Evolutionary conservation across 2,329 filamentous ascomycete species (phyloP).

Genomic region (Hymenoscyphus fraxineus): DNA sequence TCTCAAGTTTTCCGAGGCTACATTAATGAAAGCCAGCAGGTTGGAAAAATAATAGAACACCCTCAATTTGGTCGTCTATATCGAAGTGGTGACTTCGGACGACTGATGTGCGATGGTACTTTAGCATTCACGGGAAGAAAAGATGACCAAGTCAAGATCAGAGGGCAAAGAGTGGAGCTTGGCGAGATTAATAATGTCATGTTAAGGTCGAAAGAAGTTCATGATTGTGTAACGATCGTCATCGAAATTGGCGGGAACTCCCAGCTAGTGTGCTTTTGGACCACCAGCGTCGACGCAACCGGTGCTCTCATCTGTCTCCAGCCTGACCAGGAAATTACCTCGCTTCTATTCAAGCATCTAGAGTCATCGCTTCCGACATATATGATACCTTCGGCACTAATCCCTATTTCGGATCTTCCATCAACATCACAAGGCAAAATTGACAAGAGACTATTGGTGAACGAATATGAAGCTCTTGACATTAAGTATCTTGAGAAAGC

Average conservation of each 20-base stretch:
- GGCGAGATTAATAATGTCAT: conserved; percentile 68
- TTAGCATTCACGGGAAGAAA: conserved; percentile 69
- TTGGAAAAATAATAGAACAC: conserved; percentile 66
- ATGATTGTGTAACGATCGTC: conserved; percentile 63
- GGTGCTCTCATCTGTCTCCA: conserved; percentile 34
- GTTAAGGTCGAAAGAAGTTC: conserved; percentile 47
- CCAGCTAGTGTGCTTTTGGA: conserved; percentile 67
- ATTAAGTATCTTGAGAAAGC: conserved; percentile 42
- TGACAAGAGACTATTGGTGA: conserved; percentile 54
- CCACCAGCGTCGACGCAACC: conserved; percentile 38
- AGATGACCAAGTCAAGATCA: conserved; percentile 78
- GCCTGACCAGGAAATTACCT: conserved; percentile 36
- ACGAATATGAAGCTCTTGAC: conserved; percentile 45
- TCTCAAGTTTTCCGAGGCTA: conserved; percentile 77
- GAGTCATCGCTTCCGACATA: conserved; percentile 61
- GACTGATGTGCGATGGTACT: conserved; percentile 72
- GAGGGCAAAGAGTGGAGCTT: conserved; percentile 76
- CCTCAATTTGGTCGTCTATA: conserved; percentile 69
- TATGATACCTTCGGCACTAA: conserved; percentile 72
- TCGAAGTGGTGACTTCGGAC: conserved; percentile 76
- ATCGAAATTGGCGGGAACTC: conserved; percentile 43
- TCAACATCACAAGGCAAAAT: conserved; percentile 73
- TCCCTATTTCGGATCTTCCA: conserved; percentile 68
- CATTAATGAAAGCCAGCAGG: conserved; percentile 61
- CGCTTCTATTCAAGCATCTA: conserved; percentile 52